These are phyloP conservation scores for Flaveria brownii DNA, from an alignment of 129 eudicot species.

Conservation along the genomic window DNA sequence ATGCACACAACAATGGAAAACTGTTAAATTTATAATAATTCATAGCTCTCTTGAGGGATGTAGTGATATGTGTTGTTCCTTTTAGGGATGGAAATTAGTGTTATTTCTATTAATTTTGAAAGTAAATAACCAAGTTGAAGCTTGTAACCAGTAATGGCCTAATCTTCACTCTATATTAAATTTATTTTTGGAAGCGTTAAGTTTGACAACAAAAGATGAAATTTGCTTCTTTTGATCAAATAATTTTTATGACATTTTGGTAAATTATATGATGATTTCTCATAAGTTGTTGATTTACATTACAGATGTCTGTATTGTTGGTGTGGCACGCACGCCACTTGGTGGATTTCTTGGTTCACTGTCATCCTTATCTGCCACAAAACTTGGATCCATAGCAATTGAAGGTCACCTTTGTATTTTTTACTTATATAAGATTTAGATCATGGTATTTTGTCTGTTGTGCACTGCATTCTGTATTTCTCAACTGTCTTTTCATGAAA, in stretches of 20 bases:
- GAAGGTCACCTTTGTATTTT: slow-evolving; percentile 50
- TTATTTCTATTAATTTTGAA: background rate
- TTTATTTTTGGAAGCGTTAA: background rate
- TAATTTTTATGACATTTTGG: background rate
- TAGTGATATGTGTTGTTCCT: too few relatives aligned
- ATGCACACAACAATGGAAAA: background rate
- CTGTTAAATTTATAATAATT: too few relatives aligned
- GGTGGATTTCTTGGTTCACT: slow-evolving; percentile 92
- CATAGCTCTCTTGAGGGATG: too few relatives aligned
- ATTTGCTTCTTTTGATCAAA: background rate
- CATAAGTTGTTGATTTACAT: slow-evolving; percentile 14
- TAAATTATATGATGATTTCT: slow-evolving; percentile 8
- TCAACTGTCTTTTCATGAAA: background rate
- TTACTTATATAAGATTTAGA: background rate
- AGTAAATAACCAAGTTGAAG: slow-evolving; percentile 12
- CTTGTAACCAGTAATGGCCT: background rate
- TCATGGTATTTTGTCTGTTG: slow-evolving; percentile 2
- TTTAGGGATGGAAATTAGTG: too few relatives aligned
- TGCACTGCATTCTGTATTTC: slow-evolving; percentile 22
- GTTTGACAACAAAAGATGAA: slow-evolving; percentile 14
- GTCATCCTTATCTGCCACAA: slow-evolving; percentile 86
- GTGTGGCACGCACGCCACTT: slow-evolving; percentile 97
- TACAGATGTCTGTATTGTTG: slow-evolving; percentile 94
- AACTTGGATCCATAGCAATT: slow-evolving; percentile 89
- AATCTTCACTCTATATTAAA: background rate